Evolutionary conservation across 345 rosid species (phyloP), one percentile per base, ranked within the genome.

Genomic region (Laguncularia racemosa): DNA sequence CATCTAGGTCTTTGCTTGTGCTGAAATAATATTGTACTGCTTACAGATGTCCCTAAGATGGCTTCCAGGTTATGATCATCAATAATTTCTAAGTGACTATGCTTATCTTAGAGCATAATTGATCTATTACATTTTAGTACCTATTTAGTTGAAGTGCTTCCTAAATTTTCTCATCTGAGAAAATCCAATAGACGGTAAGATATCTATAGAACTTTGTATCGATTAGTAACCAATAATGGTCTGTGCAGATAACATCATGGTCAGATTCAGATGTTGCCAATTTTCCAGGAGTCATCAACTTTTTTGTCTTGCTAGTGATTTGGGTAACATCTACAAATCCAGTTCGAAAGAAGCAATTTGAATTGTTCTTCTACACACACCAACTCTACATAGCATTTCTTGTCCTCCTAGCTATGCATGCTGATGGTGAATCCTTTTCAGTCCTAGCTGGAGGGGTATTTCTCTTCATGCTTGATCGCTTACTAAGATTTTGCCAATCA

Each of bases 281-380:
- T 60, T 67, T 86, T 51, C 81, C 98, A 0, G 96, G 98, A 70
- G 93, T 84, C 50, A 80, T 92, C 57, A 73, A 88, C 81, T 85
- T 89, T 47, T 54, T 73, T 28, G 88, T 84, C 44, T 95, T 96
- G 56, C 72, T 89, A 59, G 60, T 80, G 45, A 89, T 92, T 95
- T 89, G 96, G 96, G 80, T 73, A 52, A 91, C 98, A 14, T 84
- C 96, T 21, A 70, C 85, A 60, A 68, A 63, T 48, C 78, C 77
- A 13, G 82, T 86, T 66, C 81, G 98, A 58, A 86, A 68, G 73
- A 61, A 78, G 52, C 77, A 71, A 58, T 92, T 92, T 14, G 97
- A 92, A 76, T 70, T 89, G 65, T 92, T 92, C 81, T 89, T 89
- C 81, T 89, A 92, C 84, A 84, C 90, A 13, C 98, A 88, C 72